These are phyloP conservation scores for Hypoxylon sp. DNA, from an alignment of 2,329 filamentous ascomycete genomes.

Conservation along the genomic window DNA sequence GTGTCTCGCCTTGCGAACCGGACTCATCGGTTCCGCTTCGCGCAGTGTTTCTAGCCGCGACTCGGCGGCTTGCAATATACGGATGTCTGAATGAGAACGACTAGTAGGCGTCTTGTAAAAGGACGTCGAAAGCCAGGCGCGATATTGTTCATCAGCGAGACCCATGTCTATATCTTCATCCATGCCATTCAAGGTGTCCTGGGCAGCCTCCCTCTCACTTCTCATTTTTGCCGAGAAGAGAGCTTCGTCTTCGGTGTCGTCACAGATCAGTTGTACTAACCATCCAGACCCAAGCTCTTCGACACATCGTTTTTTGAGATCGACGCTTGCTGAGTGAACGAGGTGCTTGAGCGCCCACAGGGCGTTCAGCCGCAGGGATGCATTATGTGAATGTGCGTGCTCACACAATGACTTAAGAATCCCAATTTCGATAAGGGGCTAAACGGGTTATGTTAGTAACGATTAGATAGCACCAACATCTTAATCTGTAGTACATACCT, in stretches of 20 bases:
- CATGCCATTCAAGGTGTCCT: slow-evolving; percentile 50
- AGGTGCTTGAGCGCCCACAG: slow-evolving; percentile 95
- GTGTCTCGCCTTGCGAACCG: slow-evolving; percentile 71
- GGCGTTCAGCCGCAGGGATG: slow-evolving; percentile 82
- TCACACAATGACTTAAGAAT: slow-evolving; percentile 81
- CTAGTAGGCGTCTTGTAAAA: slow-evolving; percentile 29
- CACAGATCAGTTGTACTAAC: slow-evolving; percentile 80
- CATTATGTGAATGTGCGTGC: slow-evolving; percentile 82
- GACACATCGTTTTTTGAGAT: slow-evolving; percentile 79
- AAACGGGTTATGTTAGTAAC: slow-evolving; percentile 20
- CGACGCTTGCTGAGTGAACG: slow-evolving; percentile 74
- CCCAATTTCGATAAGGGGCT: slow-evolving; percentile 77
- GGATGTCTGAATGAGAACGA: slow-evolving; percentile 30
- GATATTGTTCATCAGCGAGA: slow-evolving; percentile 54
- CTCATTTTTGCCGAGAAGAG: slow-evolving; percentile 52
- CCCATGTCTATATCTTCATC: slow-evolving; percentile 69
- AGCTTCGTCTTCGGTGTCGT: slow-evolving; percentile 65
- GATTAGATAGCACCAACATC: not conserved
- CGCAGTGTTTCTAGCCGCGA: slow-evolving; percentile 61
- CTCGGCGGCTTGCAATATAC: slow-evolving; percentile 58
- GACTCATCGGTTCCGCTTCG: slow-evolving; percentile 74
- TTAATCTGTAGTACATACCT: slow-evolving; percentile 64
- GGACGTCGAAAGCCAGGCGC: slow-evolving; percentile 35
- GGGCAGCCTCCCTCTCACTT: slow-evolving; percentile 40
- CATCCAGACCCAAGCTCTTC: slow-evolving; percentile 80